Evolutionary conservation across 306 rosid genomes (phyloP).

Genomic region (Aeschynomene evenia): DNA sequence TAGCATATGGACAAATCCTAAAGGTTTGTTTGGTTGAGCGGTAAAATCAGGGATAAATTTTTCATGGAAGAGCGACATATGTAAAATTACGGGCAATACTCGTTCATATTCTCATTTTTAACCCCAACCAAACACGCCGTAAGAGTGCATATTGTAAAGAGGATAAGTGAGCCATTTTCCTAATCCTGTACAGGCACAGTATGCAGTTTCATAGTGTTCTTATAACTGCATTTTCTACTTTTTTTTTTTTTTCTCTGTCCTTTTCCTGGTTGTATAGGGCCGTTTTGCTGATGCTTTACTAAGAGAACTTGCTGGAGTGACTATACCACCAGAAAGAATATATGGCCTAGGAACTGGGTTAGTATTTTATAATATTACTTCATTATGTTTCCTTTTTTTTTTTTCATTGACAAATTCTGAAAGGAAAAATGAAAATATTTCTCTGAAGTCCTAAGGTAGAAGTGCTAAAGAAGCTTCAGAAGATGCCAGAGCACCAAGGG

Average conservation of each 20-base stretch:
- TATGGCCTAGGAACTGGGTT: conserved; percentile 87
- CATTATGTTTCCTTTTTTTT: not conserved
- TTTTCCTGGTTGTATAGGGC: conserved; percentile 44
- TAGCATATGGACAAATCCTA: conserved; percentile 4
- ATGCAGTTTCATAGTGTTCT: conserved; percentile 9
- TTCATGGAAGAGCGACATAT: no score
- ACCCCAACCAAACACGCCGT: no score
- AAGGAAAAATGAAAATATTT: no score
- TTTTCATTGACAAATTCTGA: conserved; percentile 9
- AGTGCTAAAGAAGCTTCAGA: conserved; percentile 80
- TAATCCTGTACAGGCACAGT: not conserved
- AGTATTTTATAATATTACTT: conserved; percentile 30
- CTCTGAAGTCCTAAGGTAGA: conserved; percentile 74
- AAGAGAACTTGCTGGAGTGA: conserved; percentile 77
- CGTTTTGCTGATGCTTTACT: conserved; percentile 86
- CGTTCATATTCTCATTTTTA: no score
- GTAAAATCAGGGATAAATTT: no score
- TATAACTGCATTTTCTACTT: not conserved
- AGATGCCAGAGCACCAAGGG: conserved; percentile 76
- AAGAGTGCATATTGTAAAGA: not conserved
- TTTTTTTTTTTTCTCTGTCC: not conserved
- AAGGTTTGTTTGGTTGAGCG: no score
- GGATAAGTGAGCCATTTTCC: not conserved
- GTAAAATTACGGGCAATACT: no score
- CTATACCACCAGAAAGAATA: conserved; percentile 75